A percentile compares a stretch with the other conserved stretches of the same genome.
Evolutionary conservation across 129 eudicot species (phyloP).

Genomic region (Flaveria linearis): DNA sequence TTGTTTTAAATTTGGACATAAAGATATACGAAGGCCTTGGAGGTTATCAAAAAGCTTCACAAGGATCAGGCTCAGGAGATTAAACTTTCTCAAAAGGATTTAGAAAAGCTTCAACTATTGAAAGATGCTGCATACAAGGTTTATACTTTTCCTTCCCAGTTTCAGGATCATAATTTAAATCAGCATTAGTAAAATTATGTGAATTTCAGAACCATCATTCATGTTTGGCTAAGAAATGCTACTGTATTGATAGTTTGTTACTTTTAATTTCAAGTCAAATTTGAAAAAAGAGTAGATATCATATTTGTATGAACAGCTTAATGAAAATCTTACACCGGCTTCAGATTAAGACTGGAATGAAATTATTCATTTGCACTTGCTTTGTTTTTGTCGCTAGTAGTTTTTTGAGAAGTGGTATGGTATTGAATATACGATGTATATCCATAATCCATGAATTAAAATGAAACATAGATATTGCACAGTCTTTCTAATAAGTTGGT

Average conservation of each 20-base stretch:
- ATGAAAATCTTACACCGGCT: slow-evolving; percentile 8
- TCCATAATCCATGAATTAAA: background rate
- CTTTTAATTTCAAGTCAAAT: background rate
- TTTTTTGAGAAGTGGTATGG: background rate
- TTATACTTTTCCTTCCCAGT: slow-evolving; percentile 19
- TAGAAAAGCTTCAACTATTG: slow-evolving; percentile 81
- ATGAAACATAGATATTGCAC: background rate
- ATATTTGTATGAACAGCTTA: background rate
- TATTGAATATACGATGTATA: background rate
- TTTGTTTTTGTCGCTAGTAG: background rate
- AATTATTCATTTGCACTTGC: background rate
- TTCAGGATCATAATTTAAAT: background rate
- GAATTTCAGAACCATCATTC: background rate
- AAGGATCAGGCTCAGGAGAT: slow-evolving; percentile 96
- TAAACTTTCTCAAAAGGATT: slow-evolving; percentile 74
- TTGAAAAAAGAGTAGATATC: slow-evolving; percentile 6
- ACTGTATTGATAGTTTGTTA: background rate
- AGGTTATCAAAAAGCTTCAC: slow-evolving; percentile 95
- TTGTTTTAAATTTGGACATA: slow-evolving; percentile 16
- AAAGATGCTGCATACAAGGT: slow-evolving; percentile 97
- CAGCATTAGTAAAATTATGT: slow-evolving; percentile 8
- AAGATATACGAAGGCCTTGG: slow-evolving; percentile 95
- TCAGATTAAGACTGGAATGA: background rate
- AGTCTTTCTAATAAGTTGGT: slow-evolving; percentile 1
- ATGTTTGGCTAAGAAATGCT: slow-evolving; percentile 4